Evolutionary conservation across 2,329 filamentous ascomycete genomes (phyloP).

Genomic region (Cladosporium sp.): DNA sequence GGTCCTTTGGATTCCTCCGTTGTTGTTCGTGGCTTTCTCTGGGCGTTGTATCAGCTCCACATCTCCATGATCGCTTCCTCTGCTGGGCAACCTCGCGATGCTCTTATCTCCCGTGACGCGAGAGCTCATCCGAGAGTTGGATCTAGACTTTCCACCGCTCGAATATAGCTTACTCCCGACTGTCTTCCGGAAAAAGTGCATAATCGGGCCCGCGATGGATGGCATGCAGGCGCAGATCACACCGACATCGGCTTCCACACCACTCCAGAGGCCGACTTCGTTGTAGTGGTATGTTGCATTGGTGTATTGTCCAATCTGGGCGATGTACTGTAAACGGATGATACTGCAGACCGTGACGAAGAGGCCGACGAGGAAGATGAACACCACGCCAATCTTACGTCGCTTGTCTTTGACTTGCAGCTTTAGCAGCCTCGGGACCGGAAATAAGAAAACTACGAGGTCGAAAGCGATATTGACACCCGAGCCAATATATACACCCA

Average conservation of each 20-base stretch:
- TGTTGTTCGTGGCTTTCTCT: neutral
- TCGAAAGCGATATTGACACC: constrained; percentile 1
- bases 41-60: neutral
- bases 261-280: constrained; percentile 27
- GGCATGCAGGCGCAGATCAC: constrained; percentile 33
- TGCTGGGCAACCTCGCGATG: neutral
- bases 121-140: neutral
- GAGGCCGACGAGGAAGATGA: constrained; percentile 23
- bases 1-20: neutral
- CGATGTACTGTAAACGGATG: constrained; percentile 23
- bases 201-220: constrained; percentile 17
- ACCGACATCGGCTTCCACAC: constrained; percentile 28
- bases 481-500: neutral
- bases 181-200: constrained; percentile 14
- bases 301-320: constrained; percentile 20
- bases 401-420: neutral
- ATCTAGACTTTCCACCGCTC: neutral
- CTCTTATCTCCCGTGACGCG: neutral
- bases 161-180: constrained; percentile 9
- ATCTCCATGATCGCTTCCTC: neutral
- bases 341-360: constrained; percentile 29
- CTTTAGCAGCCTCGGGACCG: neutral
- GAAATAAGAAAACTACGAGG: constrained; percentile 2
- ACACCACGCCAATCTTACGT: neutral
- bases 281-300: constrained; percentile 31